phyloP scores from a whole-genome alignment of 2,329 filamentous ascomycete genomes.

The Penicillium sp. region DNA sequence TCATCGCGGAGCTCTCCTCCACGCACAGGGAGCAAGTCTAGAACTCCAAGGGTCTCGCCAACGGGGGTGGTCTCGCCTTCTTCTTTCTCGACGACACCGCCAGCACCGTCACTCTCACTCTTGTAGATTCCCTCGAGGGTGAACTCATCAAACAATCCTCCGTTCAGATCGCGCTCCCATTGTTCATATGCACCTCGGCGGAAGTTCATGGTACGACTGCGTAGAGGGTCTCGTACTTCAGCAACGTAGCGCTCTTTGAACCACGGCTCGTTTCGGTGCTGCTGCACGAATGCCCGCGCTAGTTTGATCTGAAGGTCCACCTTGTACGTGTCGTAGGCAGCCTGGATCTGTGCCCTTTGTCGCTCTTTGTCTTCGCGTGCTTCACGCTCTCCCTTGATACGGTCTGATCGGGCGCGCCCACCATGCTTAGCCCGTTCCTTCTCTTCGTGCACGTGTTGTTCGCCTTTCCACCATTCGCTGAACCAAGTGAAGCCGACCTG shows the following conservation, averaged over 20 bases:
- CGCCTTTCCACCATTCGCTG: conserved; percentile 66
- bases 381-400: conserved; percentile 62
- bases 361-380: conserved; percentile 61
- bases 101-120: conserved; percentile 82
- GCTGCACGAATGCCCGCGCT: conserved; percentile 83
- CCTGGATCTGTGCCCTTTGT: conserved; percentile 62
- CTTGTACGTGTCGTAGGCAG: conserved; percentile 65
- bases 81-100: conserved; percentile 86
- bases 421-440: conserved; percentile 61
- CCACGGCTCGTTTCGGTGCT: conserved; percentile 96
- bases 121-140: conserved; percentile 92
- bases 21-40: conserved; percentile 79
- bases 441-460: conserved; percentile 63
- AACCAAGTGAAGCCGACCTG: conserved; percentile 68
- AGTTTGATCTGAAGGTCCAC: conserved; percentile 67
- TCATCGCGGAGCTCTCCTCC: conserved; percentile 89
- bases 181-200: conserved; percentile 75
- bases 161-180: conserved; percentile 85
- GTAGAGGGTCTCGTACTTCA: conserved; percentile 73
- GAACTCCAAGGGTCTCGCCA: conserved; percentile 88
- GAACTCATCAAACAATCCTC: conserved; percentile 88
- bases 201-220: conserved; percentile 73
- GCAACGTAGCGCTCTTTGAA: conserved; percentile 93
- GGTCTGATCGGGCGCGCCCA: conserved; percentile 53
- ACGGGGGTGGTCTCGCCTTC: conserved; percentile 90